Percentiles rank a stretch among this genome's conserved stretches.
phyloP scores from a whole-genome alignment of 2,329 filamentous ascomycete species.

The Ophiostoma piceae region DNA sequence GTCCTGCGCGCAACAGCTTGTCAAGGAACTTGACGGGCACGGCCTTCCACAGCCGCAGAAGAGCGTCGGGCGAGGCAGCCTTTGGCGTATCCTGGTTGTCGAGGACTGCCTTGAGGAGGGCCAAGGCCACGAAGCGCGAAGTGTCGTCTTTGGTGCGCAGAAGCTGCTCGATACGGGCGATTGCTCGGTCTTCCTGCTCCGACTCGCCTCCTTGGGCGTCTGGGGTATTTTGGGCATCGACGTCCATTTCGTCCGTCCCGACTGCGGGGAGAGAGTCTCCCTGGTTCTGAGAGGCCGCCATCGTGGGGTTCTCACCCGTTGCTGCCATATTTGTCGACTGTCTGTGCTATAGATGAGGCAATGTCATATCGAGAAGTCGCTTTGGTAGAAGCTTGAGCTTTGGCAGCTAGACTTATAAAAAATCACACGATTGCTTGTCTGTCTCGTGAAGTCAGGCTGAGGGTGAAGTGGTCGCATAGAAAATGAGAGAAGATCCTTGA shows the following conservation, averaged over 20 bases:
- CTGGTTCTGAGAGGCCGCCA: background rate
- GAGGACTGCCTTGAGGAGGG: constrained; percentile 60
- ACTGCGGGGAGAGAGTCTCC: background rate
- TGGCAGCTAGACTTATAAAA: background rate
- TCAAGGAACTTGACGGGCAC: constrained; percentile 61
- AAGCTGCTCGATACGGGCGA: constrained; percentile 51
- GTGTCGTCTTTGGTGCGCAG: constrained; percentile 60
- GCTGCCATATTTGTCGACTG: background rate
- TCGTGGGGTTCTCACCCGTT: background rate
- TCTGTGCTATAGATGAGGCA: background rate
- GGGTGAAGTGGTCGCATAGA: constrained; percentile 4
- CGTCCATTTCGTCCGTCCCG: background rate
- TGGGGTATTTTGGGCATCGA: background rate
- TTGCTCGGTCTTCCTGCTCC: constrained; percentile 23
- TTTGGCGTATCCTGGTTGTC: constrained; percentile 42
- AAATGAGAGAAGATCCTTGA: constrained; percentile 11
- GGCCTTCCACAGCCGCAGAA: constrained; percentile 53
- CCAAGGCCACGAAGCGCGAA: constrained; percentile 61
- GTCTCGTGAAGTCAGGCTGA: background rate
- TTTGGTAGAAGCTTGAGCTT: background rate
- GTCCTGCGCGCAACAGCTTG: constrained; percentile 54
- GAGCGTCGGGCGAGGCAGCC: constrained; percentile 23
- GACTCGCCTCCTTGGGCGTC: background rate
- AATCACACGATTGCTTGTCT: background rate
- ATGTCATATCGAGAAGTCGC: background rate